phyloP scores from a whole-genome alignment of 169 alveolate species.

The Cryptosporidium baileyi region DNA sequence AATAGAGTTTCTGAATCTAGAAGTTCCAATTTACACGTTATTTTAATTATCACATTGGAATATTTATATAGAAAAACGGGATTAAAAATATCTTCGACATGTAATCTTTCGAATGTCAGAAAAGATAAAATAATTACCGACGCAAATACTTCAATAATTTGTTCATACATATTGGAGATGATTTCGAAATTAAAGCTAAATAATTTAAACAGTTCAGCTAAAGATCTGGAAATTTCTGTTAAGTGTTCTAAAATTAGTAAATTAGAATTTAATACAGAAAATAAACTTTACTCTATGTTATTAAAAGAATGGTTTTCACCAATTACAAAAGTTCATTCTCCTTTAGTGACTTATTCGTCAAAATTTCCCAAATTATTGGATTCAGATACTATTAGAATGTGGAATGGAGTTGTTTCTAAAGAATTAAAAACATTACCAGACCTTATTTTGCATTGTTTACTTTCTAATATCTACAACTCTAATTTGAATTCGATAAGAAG shows the following conservation, averaged over 20 bases:
- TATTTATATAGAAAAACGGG: constrained; percentile 32
- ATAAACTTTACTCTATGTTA: background rate
- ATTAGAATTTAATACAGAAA: background rate
- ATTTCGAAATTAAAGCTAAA: constrained; percentile 14
- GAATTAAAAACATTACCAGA: background rate
- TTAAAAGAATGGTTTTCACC: constrained; percentile 62
- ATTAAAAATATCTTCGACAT: background rate
- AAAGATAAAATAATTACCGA: background rate
- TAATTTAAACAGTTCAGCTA: background rate
- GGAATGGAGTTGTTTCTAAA: background rate
- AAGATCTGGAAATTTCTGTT: background rate
- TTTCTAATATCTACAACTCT: constrained; percentile 41
- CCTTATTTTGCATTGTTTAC: constrained; percentile 34
- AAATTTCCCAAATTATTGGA: constrained; percentile 42
- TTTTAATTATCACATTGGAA: background rate
- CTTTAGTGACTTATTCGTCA: constrained; percentile 48
- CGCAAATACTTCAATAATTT: background rate
- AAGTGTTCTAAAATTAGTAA: background rate
- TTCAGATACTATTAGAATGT: constrained; percentile 10
- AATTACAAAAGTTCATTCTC: constrained; percentile 29
- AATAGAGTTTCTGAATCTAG: background rate
- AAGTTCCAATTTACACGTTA: constrained; percentile 2
- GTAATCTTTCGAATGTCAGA: background rate
- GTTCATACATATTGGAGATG: constrained; percentile 43
- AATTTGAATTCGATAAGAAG: background rate